Base-by-base conservation (phyloP, 2,329 filamentous ascomycete genomes). In the Ophidiomyces ophidiicola region DNA sequence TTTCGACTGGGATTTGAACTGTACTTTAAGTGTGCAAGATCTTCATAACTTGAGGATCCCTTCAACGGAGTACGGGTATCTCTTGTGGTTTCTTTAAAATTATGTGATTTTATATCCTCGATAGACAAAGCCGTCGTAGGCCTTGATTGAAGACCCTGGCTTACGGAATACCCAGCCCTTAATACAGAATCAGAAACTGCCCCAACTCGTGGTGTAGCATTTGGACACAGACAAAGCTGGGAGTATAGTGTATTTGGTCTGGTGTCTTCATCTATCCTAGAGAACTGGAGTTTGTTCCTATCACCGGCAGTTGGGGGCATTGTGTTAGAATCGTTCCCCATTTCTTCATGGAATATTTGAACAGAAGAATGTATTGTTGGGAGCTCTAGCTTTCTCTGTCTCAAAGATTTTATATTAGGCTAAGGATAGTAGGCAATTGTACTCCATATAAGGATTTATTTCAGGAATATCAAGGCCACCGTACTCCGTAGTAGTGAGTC, bases 41-140 rank as follows among this genome's bases (percentile, higher is more conserved):
- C 54, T 7, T 47, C 53, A 6, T 52, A 50, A 23, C 48, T 50
- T n/a, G 47, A 50, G 39, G 56, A 58, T 31, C 54, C 45, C 32
- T 52, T 53, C 11, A 69, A 60, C 17, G 62, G 62, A 11, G 65
- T 59, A 51, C 80, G 80, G 1, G 73, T 78, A 25, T 80, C 78
- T 43, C 75, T 69, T 14, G 74, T 74, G 43, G 74, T 76, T 55
- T 84, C 82, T 7, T 76, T 76, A 46, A 82, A 80, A 1, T 78
- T 77, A 35, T 87, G 69, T 0, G 81, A 83, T 50, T 84, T 80
- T 40, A 87, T 79, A 48, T 88, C 86, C 45, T 86, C 71, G 11
- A 84, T 72, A 0, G 85, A 88, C 10, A 96, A 55, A 6, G 86
- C 86, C 1, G 86, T 94, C 3, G 87, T 94, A 33, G 88, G 76